These are phyloP conservation scores for Suillus brevipes DNA, from an alignment of 768 basidiomycete species.

Conservation along the genomic window DNA sequence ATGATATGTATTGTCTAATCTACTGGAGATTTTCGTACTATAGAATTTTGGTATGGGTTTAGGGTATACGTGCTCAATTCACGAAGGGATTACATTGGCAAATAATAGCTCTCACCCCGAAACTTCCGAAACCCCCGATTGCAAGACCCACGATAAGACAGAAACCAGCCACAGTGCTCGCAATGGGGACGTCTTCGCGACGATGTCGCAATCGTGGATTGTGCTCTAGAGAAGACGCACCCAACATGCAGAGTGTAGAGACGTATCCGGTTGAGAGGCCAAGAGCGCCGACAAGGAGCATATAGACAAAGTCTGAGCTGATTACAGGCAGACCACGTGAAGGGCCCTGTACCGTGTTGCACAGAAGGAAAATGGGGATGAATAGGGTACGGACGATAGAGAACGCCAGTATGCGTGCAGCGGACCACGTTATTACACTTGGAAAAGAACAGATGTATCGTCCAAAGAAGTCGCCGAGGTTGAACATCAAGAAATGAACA, in stretches of 20 bases:
- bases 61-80: constrained; percentile 8
- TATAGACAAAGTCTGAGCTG: constrained; percentile 74
- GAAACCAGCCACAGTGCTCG: constrained; percentile 80
- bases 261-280: constrained; percentile 82
- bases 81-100: constrained; percentile 78
- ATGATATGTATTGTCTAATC: constrained; percentile 7
- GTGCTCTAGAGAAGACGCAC: constrained; percentile 77
- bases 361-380: constrained; percentile 82
- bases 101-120: constrained; percentile 68
- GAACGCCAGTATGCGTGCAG: constrained; percentile 56
- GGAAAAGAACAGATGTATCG: constrained; percentile 70
- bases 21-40: not conserved
- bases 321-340: constrained; percentile 43
- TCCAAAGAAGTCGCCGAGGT: constrained; percentile 69
- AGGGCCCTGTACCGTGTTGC: constrained; percentile 67
- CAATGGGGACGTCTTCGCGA: constrained; percentile 79
- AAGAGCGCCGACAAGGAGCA: constrained; percentile 70
- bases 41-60: not conserved
- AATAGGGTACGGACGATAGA: constrained; percentile 77
- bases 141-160: constrained; percentile 75
- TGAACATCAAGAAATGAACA: constrained; percentile 78
- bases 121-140: constrained; percentile 76
- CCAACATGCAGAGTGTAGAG: constrained; percentile 77
- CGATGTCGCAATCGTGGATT: constrained; percentile 71
- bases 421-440: constrained; percentile 65